phyloP scores from a whole-genome alignment of 148 eudicot genomes.

The Fagopyrum esculentum region DNA sequence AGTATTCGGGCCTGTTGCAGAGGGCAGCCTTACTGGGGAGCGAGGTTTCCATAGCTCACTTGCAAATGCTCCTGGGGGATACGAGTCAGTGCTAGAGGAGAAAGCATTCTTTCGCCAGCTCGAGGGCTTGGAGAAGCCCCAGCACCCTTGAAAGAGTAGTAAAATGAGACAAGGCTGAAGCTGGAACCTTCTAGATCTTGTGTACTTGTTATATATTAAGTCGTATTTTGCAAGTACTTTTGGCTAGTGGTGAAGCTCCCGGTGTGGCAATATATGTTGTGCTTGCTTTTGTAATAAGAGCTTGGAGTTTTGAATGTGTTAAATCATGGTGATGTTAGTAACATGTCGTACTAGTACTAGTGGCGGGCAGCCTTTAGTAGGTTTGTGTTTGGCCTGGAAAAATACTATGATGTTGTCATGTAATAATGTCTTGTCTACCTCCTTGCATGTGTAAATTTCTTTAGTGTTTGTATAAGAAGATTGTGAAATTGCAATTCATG shows the following conservation, averaged over 20 bases:
- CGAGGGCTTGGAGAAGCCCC: constrained; percentile 65
- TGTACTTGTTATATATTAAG: background rate
- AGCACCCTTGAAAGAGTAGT: constrained; percentile 13
- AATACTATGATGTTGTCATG: background rate
- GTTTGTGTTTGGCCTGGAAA: background rate
- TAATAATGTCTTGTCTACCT: background rate
- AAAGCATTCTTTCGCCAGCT: constrained; percentile 84
- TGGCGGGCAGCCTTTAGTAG: background rate
- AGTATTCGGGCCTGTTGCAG: constrained; percentile 71
- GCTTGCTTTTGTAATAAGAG: background rate
- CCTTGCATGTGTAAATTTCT: background rate
- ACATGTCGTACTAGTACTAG: background rate
- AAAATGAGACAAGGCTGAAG: background rate
- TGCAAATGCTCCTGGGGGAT: constrained; percentile 21
- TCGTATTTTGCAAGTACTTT: constrained; percentile 7
- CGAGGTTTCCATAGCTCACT: constrained; percentile 15
- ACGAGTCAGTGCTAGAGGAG: constrained; percentile 67
- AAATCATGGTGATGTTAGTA: background rate
- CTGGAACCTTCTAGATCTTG: background rate
- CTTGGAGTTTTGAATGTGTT: background rate
- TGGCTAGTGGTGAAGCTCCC: background rate
- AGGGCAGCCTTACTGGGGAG: constrained; percentile 22
- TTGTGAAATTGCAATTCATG: no score
- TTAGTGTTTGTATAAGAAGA: no score
- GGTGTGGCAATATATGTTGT: background rate